Evolutionary conservation across 495 filamentous ascomycete genomes (phyloP), one percentile per base, ranked within the genome.

Genomic region (Aspergillus funiculosus): DNA sequence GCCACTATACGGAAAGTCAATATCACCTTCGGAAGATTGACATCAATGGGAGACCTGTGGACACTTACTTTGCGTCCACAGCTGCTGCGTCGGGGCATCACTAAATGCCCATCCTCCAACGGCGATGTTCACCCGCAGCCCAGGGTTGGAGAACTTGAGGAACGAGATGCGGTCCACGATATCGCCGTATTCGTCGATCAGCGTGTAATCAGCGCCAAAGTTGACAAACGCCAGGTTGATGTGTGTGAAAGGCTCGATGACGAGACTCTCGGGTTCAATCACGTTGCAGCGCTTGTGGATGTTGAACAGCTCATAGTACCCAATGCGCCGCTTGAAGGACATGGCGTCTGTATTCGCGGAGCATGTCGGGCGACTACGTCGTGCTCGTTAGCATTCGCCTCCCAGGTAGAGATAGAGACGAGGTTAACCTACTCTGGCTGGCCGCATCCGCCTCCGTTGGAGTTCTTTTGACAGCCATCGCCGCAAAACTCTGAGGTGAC

Each of bases 391-490:
- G 5, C 5, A 8, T 5, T 5, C 32, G n/a, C n/a, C n/a, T n/a
- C n/a, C n/a, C 13, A 36, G 14, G 3, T 17, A 5, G 25, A 42
- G 8, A 4, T 20, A 4, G 6, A 22, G 37, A n/a, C 13, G 21
- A 7, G 37, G 7, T 2, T 6, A 31, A 42, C 29, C 19, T 21
- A 32, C 27, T 20, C 39, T 6, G 29, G 22, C 35, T 15, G 3
- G 18, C 29, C 42, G 17, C 50, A 45, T 35, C 40, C 36, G 7
- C 32, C 51, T 27, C 40, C 47, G 18, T 30, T 13, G 14, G 40
- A 56, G 14, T 37, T 43, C 2, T n/a, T 15, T 38, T 65, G 60
- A 24, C 62, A 63, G n/a, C 50, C 49, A n/a, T 49, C 28, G 3
- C 36, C 51, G 22, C 52, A 52, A 21, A 55, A 55, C 2, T 39